Base-by-base conservation (phyloP, 2,329 filamentous ascomycete species). In the Whalleya microplaca region DNA sequence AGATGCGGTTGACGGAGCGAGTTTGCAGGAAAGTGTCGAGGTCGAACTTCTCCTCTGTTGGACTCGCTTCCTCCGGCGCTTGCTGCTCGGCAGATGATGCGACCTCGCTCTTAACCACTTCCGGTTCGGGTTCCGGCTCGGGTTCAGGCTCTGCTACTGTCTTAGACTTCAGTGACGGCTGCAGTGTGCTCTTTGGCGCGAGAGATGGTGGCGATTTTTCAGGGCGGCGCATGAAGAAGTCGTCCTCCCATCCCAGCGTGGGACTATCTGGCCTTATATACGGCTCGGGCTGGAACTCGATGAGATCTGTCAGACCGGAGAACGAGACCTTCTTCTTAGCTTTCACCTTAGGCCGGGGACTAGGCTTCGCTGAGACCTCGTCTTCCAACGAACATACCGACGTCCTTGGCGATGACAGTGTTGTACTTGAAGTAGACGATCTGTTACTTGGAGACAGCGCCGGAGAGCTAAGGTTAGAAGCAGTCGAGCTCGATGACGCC, bases 191-290 rank as follows among this genome's bases (percentile, higher is more conserved):
- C 29, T 55, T 62, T 21, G 43, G 44, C 2, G 48, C 40, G 16
- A 21, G 23, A 41, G 58, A 51, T 29, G 61, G 52, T 16, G 56
- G 51, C n/a, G 48, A 37, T 48, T 40, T 37, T 3, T 58, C 55
- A 14, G 50, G 32, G 4, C 53, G 43, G 3, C 58, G 53, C 27
- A 64, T 59, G 43, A 61, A 47, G 45, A 59, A 41, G 42, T 66
- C 55, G 61, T 80, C 79, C 49, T 82, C 80, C 53, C 83, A 69
- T 10, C 84, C 84, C 5, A 86, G 77, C 0, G 84, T 86, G 1
- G 84, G 84, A 2, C 83, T 86, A 63, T 86, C 84, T 0, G 83
- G 84, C 8, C 84, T 81, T 57, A 84, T 76, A 29, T 78, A 72
- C 19, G 81, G 80, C 63, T 82, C 71, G 2, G 65, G 74, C 16